phyloP scores from a whole-genome alignment of 495 filamentous ascomycete species.

The Lophium mytilinum region DNA sequence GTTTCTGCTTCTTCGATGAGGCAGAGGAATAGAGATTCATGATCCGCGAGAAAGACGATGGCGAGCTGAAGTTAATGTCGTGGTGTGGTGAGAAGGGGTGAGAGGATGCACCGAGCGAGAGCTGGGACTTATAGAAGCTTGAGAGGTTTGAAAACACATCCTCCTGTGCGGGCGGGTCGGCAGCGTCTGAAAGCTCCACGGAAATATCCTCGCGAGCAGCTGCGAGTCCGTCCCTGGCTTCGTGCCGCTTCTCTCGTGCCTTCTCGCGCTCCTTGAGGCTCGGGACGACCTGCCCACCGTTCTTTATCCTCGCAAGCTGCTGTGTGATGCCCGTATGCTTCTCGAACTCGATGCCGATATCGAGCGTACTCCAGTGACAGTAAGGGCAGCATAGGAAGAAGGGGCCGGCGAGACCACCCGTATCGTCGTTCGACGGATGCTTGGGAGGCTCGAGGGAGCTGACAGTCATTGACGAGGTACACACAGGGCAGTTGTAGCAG shows the following conservation, averaged over 20 bases:
- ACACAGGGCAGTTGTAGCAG: slow-evolving; percentile 90
- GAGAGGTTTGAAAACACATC: slow-evolving; percentile 30
- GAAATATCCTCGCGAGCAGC: not conserved
- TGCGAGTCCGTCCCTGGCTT: not conserved
- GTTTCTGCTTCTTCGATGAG: slow-evolving; percentile 57
- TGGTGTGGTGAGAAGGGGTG: slow-evolving; percentile 30
- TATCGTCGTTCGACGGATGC: slow-evolving; percentile 27
- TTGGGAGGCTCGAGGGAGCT: slow-evolving; percentile 48
- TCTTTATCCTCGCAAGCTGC: slow-evolving; percentile 60
- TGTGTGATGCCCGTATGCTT: slow-evolving; percentile 74
- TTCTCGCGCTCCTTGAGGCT: slow-evolving; percentile 36
- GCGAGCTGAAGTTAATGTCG: slow-evolving; percentile 64
- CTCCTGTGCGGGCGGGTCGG: slow-evolving; percentile 36
- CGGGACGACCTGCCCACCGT: slow-evolving; percentile 40
- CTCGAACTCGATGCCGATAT: slow-evolving; percentile 85
- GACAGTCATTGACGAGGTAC: slow-evolving; percentile 70
- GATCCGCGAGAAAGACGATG: slow-evolving; percentile 71
- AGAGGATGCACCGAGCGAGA: slow-evolving; percentile 48
- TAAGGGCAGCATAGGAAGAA: slow-evolving; percentile 80
- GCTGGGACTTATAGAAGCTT: slow-evolving; percentile 48
- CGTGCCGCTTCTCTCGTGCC: slow-evolving; percentile 24
- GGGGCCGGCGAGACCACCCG: slow-evolving; percentile 33
- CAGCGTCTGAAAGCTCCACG: slow-evolving; percentile 5
- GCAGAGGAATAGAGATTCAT: slow-evolving; percentile 81
- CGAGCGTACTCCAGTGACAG: slow-evolving; percentile 83